These are phyloP conservation scores for Boletus patriciae DNA, from an alignment of 768 basidiomycete genomes.

Conservation along the genomic window DNA sequence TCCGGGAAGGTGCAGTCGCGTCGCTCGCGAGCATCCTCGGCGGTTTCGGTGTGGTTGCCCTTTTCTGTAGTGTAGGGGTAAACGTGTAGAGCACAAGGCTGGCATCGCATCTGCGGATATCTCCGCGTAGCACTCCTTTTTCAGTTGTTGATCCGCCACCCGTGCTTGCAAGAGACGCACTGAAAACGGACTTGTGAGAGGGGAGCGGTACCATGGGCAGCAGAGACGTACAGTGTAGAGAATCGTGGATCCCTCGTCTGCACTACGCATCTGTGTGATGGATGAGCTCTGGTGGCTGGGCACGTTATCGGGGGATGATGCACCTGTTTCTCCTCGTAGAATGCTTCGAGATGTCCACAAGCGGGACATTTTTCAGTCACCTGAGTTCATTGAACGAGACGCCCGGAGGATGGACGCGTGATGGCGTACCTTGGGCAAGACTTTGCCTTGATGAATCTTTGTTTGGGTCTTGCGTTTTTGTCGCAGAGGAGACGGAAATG, in stretches of 20 bases:
- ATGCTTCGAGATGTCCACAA: constrained; percentile 83
- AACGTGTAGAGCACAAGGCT: constrained; percentile 29
- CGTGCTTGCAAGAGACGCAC: constrained; percentile 76
- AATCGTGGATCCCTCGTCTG: constrained; percentile 93
- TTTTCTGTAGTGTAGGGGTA: constrained; percentile 52
- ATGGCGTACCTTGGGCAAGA: constrained; percentile 62
- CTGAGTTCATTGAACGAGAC: constrained; percentile 38
- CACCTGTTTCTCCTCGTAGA: constrained; percentile 87
- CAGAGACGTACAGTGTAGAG: constrained; percentile 80
- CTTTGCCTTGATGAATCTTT: constrained; percentile 69
- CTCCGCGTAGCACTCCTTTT: not conserved
- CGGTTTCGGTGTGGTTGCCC: constrained; percentile 85
- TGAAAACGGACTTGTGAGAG: constrained; percentile 31
- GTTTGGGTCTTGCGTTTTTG: constrained; percentile 91
- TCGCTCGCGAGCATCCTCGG: constrained; percentile 73
- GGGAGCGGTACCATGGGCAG: not conserved
- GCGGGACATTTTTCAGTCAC: constrained; percentile 87
- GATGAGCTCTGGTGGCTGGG: not conserved
- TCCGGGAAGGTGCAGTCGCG: constrained; percentile 70
- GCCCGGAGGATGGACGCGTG: constrained; percentile 23
- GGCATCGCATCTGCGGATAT: not conserved
- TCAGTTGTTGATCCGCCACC: constrained; percentile 82
- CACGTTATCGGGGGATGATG: constrained; percentile 24
- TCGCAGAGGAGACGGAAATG: constrained; percentile 86
- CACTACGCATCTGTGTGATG: constrained; percentile 67